Conservation (phyloP, 495 filamentous ascomycete genomes). For the Hyphodiscus hymeniophilus region DNA sequence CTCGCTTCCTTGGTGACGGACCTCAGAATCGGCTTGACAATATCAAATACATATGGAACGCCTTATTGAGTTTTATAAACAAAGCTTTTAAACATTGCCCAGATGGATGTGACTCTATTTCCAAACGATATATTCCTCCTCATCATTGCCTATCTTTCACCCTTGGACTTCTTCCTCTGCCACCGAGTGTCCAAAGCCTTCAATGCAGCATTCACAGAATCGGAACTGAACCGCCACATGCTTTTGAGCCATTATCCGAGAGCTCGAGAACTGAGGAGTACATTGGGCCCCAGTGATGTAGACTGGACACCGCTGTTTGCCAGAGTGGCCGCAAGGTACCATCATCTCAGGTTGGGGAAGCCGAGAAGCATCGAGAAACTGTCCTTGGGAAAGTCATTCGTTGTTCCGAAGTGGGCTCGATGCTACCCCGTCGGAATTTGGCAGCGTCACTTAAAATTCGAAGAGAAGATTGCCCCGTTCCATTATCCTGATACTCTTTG, state of each 20-base stretch:
- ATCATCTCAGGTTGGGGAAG: slow-evolving; percentile 40
- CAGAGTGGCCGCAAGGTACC: slow-evolving; percentile 47
- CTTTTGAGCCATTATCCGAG: slow-evolving; percentile 45
- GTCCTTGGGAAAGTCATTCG: slow-evolving; percentile 24
- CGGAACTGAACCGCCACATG: slow-evolving; percentile 34
- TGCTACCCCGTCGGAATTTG: slow-evolving; percentile 48
- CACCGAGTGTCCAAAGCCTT: slow-evolving; percentile 49
- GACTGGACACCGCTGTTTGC: slow-evolving; percentile 42
- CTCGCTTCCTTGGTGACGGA: too few relatives aligned
- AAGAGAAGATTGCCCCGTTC: slow-evolving; percentile 31
- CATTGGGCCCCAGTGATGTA: slow-evolving; percentile 12
- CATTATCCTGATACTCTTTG: slow-evolving; percentile 49
- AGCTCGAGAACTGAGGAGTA: slow-evolving; percentile 42
- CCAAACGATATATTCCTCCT: slow-evolving; percentile 45
- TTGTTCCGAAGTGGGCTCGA: slow-evolving; percentile 22
- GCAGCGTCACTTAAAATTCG: slow-evolving; percentile 45
- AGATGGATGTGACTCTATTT: slow-evolving; percentile 40
- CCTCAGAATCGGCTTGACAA: too few relatives aligned
- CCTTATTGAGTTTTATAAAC: too few relatives aligned
- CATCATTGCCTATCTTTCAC: slow-evolving; percentile 41
- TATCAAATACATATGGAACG: too few relatives aligned
- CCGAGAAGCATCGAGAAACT: slow-evolving; percentile 42
- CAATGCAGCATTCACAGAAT: slow-evolving; percentile 44
- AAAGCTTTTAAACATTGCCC: background rate
- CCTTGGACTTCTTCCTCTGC: slow-evolving; percentile 43